These are phyloP conservation scores for Penicillium sp. DNA, from an alignment of 2,329 filamentous ascomycete genomes.

Conservation along the genomic window DNA sequence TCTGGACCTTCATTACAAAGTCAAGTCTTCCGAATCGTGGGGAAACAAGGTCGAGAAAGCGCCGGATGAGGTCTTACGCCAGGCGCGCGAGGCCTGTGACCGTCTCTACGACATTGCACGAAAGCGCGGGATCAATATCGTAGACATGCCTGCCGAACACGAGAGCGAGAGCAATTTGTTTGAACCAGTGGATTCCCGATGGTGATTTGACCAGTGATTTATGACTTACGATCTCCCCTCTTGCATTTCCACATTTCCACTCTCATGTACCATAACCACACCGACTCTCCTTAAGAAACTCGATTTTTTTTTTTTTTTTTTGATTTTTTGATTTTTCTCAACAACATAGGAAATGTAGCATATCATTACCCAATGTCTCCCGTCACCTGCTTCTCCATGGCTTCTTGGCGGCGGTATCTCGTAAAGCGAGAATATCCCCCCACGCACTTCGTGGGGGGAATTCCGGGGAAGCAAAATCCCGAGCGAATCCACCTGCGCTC, in stretches of 20 bases:
- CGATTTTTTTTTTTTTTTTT: too few relatives aligned
- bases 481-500: conserved; percentile 1
- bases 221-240: not conserved
- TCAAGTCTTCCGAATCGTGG: not conserved
- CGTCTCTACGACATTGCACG: conserved; percentile 15
- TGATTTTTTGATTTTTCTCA: too few relatives aligned
- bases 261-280: not conserved
- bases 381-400: not conserved
- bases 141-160: conserved; percentile 15
- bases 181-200: conserved; percentile 23
- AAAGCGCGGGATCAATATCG: conserved; percentile 18
- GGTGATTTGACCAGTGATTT: conserved; percentile 4
- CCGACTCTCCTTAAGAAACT: not conserved
- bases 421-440: not conserved
- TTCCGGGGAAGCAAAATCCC: conserved; percentile 21
- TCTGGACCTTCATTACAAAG: conserved; percentile 21
- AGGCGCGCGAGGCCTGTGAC: conserved; percentile 20
- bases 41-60: not conserved
- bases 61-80: conserved; percentile 8
- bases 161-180: not conserved
- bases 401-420: conserved; percentile 6
- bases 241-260: too few relatives aligned
- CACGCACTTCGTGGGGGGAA: not conserved
- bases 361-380: too few relatives aligned
- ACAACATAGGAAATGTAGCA: not conserved